Evolutionary conservation across 805 yeast genomes (phyloP).

Genomic region (Kuraishia cidri): DNA sequence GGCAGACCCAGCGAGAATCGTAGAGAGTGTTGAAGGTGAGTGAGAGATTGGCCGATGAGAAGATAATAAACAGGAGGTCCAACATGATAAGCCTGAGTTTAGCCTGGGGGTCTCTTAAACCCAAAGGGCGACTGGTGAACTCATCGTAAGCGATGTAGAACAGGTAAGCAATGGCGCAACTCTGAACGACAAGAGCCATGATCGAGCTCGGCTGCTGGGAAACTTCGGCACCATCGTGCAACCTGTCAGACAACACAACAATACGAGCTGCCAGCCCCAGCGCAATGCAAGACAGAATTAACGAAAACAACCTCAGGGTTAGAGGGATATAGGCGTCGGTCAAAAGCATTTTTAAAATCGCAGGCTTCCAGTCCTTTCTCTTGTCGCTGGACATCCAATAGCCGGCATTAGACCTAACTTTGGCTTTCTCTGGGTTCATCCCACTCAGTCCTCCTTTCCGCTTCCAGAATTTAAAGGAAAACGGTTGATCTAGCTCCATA

Average conservation of each 20-base stretch:
- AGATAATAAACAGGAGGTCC: slow-evolving; percentile 81
- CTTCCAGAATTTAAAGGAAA: too few relatives aligned
- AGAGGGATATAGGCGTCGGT: slow-evolving; percentile 79
- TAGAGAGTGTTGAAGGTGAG: slow-evolving; percentile 76
- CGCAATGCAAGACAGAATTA: slow-evolving; percentile 55
- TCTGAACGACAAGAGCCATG: slow-evolving; percentile 84
- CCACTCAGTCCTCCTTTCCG: too few relatives aligned
- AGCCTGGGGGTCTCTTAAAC: slow-evolving; percentile 76
- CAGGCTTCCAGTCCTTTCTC: slow-evolving; percentile 56
- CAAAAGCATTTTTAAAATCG: slow-evolving; percentile 47
- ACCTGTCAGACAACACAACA: slow-evolving; percentile 26
- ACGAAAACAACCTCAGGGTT: slow-evolving; percentile 53
- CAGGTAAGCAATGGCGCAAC: slow-evolving; percentile 69
- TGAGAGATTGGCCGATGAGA: slow-evolving; percentile 81
- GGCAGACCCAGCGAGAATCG: slow-evolving; percentile 79
- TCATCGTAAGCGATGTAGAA: slow-evolving; percentile 85
- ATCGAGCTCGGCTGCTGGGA: slow-evolving; percentile 83
- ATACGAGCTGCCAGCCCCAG: slow-evolving; percentile 65
- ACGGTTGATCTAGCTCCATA: too few relatives aligned
- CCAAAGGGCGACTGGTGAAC: slow-evolving; percentile 85
- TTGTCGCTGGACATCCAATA: slow-evolving; percentile 63
- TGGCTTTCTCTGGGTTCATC: slow-evolving; percentile 20
- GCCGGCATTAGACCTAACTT: slow-evolving; percentile 47
- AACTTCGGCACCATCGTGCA: slow-evolving; percentile 27
- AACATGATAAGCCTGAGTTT: slow-evolving; percentile 75